Conservation (phyloP, 768 basidiomycete species). For the Leucosporidium yakuticum region DNA sequence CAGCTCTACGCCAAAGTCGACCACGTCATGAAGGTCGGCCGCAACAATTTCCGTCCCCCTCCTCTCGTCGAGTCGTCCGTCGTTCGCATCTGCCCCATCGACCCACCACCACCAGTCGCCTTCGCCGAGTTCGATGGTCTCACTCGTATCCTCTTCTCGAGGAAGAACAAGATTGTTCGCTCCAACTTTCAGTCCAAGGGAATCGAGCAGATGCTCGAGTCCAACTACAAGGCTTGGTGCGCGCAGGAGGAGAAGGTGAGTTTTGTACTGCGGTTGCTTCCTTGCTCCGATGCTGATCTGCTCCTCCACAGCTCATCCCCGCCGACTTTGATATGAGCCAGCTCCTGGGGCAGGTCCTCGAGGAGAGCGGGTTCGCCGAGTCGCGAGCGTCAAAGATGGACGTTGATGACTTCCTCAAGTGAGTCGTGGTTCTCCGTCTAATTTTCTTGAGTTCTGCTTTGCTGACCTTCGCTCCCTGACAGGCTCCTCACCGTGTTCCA, state of each 20-base stretch:
- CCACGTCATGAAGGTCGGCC: conserved; percentile 90
- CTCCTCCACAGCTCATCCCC: conserved; percentile 55
- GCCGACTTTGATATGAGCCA: conserved; percentile 64
- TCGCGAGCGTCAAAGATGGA: conserved; percentile 87
- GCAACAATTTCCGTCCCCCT: conserved; percentile 93
- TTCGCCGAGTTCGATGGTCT: conserved; percentile 98
- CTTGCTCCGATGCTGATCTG: neutral
- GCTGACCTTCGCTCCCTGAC: neutral
- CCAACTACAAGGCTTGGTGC: conserved; percentile 89
- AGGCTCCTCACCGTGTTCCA: conserved; percentile 43
- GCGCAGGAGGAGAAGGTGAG: conserved; percentile 56
- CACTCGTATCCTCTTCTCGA: conserved; percentile 77
- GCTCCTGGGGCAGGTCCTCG: conserved; percentile 50
- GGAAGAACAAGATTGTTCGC: conserved; percentile 83
- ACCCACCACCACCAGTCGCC: conserved; percentile 89
- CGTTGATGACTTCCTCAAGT: conserved; percentile 73
- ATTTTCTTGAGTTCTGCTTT: neutral
- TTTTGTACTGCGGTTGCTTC: conserved; percentile 1
- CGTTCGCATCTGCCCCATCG: conserved; percentile 79
- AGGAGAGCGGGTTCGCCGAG: conserved; percentile 68
- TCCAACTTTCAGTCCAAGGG: conserved; percentile 86
- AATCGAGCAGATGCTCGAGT: conserved; percentile 87
- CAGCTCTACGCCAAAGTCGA: conserved; percentile 96
- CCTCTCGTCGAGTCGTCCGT: conserved; percentile 92
- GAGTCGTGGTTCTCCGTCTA: neutral